Percentiles rank a stretch among this genome's conserved stretches.
Conservation (phyloP, 331 rosid genomes). For the Quercus phellos region DNA sequence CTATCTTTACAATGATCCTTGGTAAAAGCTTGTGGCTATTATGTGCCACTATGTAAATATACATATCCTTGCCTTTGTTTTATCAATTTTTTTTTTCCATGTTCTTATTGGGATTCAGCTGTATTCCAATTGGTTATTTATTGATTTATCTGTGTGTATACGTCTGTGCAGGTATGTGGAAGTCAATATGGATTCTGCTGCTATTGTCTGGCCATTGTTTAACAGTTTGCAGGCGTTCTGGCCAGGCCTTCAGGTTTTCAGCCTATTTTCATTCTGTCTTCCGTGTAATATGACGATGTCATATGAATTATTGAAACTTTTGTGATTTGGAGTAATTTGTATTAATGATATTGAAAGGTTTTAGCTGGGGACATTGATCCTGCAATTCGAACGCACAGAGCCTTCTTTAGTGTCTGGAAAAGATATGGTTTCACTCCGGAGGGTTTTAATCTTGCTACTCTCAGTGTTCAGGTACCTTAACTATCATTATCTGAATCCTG, state of each 20-base stretch:
- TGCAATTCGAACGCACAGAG: conserved; percentile 89
- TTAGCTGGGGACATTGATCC: conserved; percentile 93
- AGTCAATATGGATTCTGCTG: conserved; percentile 96
- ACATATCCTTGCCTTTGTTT: conserved; percentile 21
- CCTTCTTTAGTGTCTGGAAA: conserved; percentile 97
- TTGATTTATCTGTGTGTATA: conserved; percentile 15
- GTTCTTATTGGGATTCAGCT: conserved; percentile 1
- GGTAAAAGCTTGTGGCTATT: conserved; percentile 60
- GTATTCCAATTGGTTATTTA: conserved; percentile 15
- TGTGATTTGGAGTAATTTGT: conserved; percentile 13
- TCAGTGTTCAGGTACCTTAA: conserved; percentile 80
- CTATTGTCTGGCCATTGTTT: conserved; percentile 93
- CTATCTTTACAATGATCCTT: conserved; percentile 85
- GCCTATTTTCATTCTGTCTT: conserved; percentile 13
- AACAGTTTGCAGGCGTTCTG: conserved; percentile 99
- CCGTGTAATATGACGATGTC: conserved; percentile 14
- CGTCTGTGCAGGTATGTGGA: conserved; percentile 73
- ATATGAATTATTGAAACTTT: conserved; percentile 11
- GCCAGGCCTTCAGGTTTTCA: conserved; percentile 97
- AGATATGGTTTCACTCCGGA: conserved; percentile 96
- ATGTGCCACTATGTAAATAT: conserved; percentile 28
- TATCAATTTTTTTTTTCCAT: background rate
- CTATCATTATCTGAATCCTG: conserved; percentile 16
- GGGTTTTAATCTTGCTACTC: conserved; percentile 93
- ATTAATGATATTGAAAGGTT: conserved; percentile 56